Base-by-base conservation (phyloP, 2,329 filamentous ascomycete genomes). In the Stemphylium beticola region DNA sequence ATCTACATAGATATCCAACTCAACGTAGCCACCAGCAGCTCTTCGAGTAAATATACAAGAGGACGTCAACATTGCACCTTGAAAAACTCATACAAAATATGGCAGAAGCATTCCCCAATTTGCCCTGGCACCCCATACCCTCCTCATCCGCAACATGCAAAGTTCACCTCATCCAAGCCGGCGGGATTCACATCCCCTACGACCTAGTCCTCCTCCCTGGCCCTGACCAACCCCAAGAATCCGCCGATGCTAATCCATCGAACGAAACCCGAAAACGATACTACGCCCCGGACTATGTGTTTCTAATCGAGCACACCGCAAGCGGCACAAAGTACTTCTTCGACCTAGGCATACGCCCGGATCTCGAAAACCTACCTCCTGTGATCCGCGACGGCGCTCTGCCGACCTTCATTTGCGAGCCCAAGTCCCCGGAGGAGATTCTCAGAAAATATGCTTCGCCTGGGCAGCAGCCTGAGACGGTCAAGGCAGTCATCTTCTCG, bases 341-440 rank as follows among this genome's bases (percentile, higher is more conserved):
- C 66, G 83, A 85, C 57, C 76, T 85, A 1, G 83, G 83, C 7
- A 74, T 85, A 43, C 79, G 82, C 17, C 76, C 77, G 38, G 76
- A 82, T 22, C 62, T 79, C 2, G 63, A 72, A 20, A 71, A 71
- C 32, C 39, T 75, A 57, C 51, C 85, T 79, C 68, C 75, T 69
- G 4, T 63, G 60, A 18, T 72, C 63, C 9, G 74, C 76, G 57
- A 80, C 75, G 55, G 71, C 61, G 24, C 80, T 77, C 57, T 76
- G 76, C 55, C 71, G 62, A 29, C 66, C 60, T 62, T 78, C 78
- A 39, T 73, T 58, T 78, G 53, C 65, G 62, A 51, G 20, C 67
- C 61, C 51, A 71, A 62, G 14, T 66, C 64, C 4, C 68, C 69
- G 4, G 67, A 62, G 4, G 62, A 69, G 2, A 67, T 74, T 10